Evolutionary conservation across 495 filamentous ascomycete genomes (phyloP).

Genomic region (Penicillium coprophilum): DNA sequence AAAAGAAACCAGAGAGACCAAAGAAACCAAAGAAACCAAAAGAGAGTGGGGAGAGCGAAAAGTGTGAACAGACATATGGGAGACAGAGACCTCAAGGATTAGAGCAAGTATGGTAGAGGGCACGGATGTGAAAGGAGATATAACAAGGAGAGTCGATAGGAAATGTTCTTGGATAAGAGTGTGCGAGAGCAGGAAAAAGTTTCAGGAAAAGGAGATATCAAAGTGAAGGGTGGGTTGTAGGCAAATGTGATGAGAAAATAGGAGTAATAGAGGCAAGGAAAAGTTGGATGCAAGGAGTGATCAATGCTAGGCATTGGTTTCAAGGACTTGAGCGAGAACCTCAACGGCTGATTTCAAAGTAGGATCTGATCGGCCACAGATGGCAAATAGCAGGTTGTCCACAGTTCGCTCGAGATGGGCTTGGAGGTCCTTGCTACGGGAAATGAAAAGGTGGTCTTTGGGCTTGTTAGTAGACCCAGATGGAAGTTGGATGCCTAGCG

Average conservation of each 20-base stretch:
- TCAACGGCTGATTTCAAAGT: constrained; percentile 43
- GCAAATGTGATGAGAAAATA: not conserved
- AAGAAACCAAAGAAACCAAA: not conserved
- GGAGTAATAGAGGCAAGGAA: constrained; percentile 5
- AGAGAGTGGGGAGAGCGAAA: not conserved
- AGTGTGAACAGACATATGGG: not conserved
- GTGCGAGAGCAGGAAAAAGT: not conserved
- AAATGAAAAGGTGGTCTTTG: constrained; percentile 34
- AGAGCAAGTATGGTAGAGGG: not conserved
- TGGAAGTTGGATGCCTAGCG: constrained; percentile 36
- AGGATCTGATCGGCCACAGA: constrained; percentile 38
- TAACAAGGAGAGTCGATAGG: not conserved
- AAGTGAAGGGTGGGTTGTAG: not conserved
- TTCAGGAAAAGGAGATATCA: not conserved
- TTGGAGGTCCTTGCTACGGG: constrained; percentile 35
- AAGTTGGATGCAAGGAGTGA: constrained; percentile 7
- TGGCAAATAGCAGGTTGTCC: constrained; percentile 43
- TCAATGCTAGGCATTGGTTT: constrained; percentile 31
- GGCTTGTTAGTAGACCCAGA: constrained; percentile 30
- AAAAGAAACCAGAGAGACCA: constrained; percentile 1
- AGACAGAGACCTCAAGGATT: not conserved
- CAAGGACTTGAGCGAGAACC: constrained; percentile 44
- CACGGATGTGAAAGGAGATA: not conserved
- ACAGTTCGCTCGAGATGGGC: constrained; percentile 42
- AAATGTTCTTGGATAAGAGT: not conserved